phyloP scores from a whole-genome alignment of 179 eudicot species.

The Carnegiea gigantea region DNA sequence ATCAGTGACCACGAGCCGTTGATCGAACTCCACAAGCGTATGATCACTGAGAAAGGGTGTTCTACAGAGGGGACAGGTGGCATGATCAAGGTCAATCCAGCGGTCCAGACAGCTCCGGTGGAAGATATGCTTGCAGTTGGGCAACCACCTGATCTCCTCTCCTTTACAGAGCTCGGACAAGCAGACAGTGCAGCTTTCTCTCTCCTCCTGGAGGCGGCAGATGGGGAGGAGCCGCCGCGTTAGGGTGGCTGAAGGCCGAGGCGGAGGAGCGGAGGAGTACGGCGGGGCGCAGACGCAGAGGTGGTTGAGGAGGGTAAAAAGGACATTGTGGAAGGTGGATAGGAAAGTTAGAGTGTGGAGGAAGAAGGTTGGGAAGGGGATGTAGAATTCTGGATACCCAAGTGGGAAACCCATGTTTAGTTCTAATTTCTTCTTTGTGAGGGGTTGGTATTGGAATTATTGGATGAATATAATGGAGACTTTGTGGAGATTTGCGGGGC shows the following conservation, averaged over 20 bases:
- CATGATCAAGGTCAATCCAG: slow-evolving; percentile 60
- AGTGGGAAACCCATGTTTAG: slow-evolving; percentile 34
- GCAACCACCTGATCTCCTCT: slow-evolving; percentile 50
- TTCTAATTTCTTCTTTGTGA: background rate
- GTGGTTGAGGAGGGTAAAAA: slow-evolving; percentile 25
- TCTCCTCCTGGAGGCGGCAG: slow-evolving; percentile 20
- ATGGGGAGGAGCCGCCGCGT: slow-evolving; percentile 56
- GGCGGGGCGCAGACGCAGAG: background rate
- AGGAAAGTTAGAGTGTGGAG: slow-evolving; percentile 31
- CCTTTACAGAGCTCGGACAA: slow-evolving; percentile 41
- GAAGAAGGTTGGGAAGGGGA: slow-evolving; percentile 27
- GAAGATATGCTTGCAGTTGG: slow-evolving; percentile 54
- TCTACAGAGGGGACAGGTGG: slow-evolving; percentile 69
- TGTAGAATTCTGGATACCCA: slow-evolving; percentile 32
- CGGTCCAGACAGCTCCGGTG: slow-evolving; percentile 59
- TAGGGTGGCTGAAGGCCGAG: slow-evolving; percentile 39
- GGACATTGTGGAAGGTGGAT: slow-evolving; percentile 28
- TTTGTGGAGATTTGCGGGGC: background rate
- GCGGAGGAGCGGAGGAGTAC: background rate
- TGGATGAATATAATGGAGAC: background rate
- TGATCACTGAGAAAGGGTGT: slow-evolving; percentile 40
- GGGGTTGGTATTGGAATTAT: background rate
- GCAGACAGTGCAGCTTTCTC: slow-evolving; percentile 46
- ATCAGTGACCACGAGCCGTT: slow-evolving; percentile 40
- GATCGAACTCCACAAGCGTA: slow-evolving; percentile 37